phyloP scores from a whole-genome alignment of 2,329 filamentous ascomycete species.

The Epicoccum nigrum region DNA sequence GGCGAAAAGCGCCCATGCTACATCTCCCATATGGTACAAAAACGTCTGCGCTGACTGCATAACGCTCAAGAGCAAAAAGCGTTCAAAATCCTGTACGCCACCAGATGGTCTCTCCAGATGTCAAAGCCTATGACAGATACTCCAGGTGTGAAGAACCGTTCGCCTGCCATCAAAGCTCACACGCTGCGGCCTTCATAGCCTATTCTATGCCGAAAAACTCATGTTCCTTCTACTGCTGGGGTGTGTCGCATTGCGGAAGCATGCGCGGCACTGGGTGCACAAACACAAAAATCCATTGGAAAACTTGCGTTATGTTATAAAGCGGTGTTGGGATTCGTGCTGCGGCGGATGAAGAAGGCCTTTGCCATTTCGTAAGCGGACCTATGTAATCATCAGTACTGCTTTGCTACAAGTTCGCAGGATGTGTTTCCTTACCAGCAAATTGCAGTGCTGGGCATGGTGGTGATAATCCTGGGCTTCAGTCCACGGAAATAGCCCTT shows the following conservation, averaged over 20 bases:
- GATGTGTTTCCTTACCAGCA: conserved; percentile 77
- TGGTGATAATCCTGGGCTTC: conserved; percentile 88
- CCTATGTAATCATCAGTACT: conserved; percentile 48
- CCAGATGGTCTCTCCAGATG: conserved; percentile 32
- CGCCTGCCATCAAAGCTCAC: conserved; percentile 21
- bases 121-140: conserved; percentile 37
- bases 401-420: not conserved
- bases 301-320: conserved; percentile 26
- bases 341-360: conserved; percentile 65
- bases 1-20: conserved; percentile 23
- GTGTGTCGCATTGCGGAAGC: conserved; percentile 20
- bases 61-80: conserved; percentile 31
- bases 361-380: conserved; percentile 72
- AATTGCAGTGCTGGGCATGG: conserved; percentile 99
- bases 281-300: no score
- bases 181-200: conserved; percentile 20
- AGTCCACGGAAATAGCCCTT: conserved; percentile 92
- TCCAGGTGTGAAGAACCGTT: conserved; percentile 26
- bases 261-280: conserved; percentile 1
- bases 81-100: conserved; percentile 34
- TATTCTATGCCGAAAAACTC: conserved; percentile 24
- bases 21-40: conserved; percentile 41
- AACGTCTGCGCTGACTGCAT: conserved; percentile 30
- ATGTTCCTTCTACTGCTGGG: conserved; percentile 18
- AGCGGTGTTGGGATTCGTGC: conserved; percentile 35